These are phyloP conservation scores for Globisporangium yorkense DNA, from an alignment of 352 stramenopile genomes.

Conservation along the genomic window DNA sequence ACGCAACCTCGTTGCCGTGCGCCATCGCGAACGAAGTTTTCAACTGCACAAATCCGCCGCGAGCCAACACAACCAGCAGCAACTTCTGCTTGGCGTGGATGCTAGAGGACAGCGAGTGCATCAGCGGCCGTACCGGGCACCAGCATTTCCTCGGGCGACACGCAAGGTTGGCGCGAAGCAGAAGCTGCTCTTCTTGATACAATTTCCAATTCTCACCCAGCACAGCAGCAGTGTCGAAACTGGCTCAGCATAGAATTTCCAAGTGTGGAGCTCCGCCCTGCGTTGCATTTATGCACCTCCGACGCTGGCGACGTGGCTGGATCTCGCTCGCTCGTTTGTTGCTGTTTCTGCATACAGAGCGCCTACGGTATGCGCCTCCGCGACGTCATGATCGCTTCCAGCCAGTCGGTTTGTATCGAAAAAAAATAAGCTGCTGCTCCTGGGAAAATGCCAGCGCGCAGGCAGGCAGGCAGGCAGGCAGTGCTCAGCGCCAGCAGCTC, in stretches of 20 bases:
- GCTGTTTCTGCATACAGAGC: no score
- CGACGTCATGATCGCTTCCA: background rate
- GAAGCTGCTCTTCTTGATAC: no score
- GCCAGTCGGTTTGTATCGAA: background rate
- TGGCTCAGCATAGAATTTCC: background rate
- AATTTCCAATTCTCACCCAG: background rate
- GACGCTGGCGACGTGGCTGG: background rate
- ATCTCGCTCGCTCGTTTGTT: background rate
- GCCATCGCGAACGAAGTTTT: no score
- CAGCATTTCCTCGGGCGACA: background rate
- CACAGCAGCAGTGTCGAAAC: background rate
- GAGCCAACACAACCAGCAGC: no score
- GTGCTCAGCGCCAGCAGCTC: background rate
- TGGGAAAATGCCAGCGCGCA: no score
- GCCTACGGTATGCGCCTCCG: background rate
- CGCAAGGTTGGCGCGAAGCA: background rate
- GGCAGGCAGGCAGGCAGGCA: no score
- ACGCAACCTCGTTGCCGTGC: no score
- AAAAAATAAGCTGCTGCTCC: no score
- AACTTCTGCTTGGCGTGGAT: no score
- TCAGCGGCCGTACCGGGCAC: no score
- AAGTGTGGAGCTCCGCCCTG: background rate
- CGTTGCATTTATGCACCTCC: background rate
- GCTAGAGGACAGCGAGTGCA: no score
- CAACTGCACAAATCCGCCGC: no score